Evolutionary conservation across 371 early-diverging fungal genomes (phyloP).

Genomic region (Basidiobolus heterosporus): DNA sequence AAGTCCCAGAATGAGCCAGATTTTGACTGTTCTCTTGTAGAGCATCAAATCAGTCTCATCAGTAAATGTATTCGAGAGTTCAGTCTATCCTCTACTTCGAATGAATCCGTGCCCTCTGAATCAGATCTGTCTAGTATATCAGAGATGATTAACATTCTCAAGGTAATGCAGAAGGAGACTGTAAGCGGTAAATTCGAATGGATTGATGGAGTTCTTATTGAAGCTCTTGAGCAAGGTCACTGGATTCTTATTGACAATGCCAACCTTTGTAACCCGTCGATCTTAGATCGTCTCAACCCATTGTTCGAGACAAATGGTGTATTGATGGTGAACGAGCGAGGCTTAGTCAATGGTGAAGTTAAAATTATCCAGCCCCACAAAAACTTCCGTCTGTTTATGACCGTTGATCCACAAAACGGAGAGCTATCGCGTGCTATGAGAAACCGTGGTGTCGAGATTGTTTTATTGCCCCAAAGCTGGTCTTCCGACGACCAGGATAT

Average conservation of each 20-base stretch:
- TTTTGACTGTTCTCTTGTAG: no score
- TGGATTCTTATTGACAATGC: slow-evolving; percentile 98
- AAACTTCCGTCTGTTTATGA: slow-evolving; percentile 96
- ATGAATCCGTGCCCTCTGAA: no score
- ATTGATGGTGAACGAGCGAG: slow-evolving; percentile 80
- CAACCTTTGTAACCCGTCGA: slow-evolving; percentile 89
- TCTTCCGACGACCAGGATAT: slow-evolving; percentile 17
- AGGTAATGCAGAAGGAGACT: no score
- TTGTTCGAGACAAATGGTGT: slow-evolving; percentile 81
- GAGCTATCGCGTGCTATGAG: slow-evolving; percentile 94
- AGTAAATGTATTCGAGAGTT: no score
- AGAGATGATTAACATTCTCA: no score
- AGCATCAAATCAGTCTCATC: no score
- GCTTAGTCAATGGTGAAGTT: slow-evolving; percentile 64
- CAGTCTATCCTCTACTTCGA: no score
- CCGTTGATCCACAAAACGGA: slow-evolving; percentile 87
- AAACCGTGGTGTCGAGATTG: slow-evolving; percentile 85
- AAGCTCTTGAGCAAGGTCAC: slow-evolving; percentile 85
- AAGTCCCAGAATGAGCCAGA: slow-evolving; percentile 7
- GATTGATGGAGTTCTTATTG: slow-evolving; percentile 90
- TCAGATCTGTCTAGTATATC: no score
- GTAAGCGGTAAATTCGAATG: slow-evolving; percentile 78
- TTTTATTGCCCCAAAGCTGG: slow-evolving; percentile 30
- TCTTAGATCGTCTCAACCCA: slow-evolving; percentile 88
- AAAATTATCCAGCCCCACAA: slow-evolving; percentile 77